Evolutionary conservation across 331 rosid species (phyloP).

Genomic region (Malus hybrid): DNA sequence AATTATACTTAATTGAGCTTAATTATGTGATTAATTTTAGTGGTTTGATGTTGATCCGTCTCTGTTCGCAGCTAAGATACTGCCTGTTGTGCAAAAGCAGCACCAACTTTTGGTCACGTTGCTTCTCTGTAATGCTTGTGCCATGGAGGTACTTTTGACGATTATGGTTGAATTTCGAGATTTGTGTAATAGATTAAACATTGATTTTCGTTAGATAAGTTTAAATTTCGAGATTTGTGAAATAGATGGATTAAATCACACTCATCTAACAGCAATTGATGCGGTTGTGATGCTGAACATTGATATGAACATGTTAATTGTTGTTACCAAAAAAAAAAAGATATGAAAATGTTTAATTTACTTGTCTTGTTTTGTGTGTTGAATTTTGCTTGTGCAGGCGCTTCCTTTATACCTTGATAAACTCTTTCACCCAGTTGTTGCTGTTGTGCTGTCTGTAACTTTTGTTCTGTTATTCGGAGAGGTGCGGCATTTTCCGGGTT

Average conservation of each 20-base stretch:
- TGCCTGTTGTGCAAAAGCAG: constrained; percentile 78
- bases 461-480: constrained; percentile 83
- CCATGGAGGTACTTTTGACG: constrained; percentile 67
- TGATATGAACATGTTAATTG: too few relatives aligned
- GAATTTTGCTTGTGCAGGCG: constrained; percentile 50
- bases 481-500: constrained; percentile 28
- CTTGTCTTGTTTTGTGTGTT: not conserved
- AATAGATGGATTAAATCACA: too few relatives aligned
- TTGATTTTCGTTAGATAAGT: too few relatives aligned
- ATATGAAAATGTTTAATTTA: too few relatives aligned
- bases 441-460: constrained; percentile 74
- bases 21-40: not conserved
- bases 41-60: not conserved
- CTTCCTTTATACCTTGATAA: constrained; percentile 86
- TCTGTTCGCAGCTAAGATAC: constrained; percentile 42
- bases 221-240: too few relatives aligned
- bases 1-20: not conserved
- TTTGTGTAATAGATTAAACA: too few relatives aligned
- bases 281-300: too few relatives aligned
- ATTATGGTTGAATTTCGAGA: too few relatives aligned
- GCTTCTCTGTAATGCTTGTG: constrained; percentile 83
- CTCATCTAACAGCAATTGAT: too few relatives aligned
- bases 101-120: constrained; percentile 83
- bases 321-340: too few relatives aligned
- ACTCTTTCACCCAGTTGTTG: constrained; percentile 70